phyloP scores from a whole-genome alignment of 2,329 filamentous ascomycete genomes.

The Fusarium globosum region DNA sequence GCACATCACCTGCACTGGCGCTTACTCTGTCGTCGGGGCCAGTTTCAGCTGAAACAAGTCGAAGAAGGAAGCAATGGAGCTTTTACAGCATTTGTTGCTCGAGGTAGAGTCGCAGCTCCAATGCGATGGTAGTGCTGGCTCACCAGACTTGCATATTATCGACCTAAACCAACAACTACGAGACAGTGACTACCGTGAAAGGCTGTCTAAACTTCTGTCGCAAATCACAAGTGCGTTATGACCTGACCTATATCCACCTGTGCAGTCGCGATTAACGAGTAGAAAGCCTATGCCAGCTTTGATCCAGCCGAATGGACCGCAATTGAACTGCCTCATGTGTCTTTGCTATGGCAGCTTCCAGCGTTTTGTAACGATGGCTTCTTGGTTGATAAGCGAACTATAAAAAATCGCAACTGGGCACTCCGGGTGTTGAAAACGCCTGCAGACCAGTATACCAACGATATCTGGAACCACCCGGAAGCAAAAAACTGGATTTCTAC shows the following conservation, averaged over 20 bases:
- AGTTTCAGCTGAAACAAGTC: not conserved
- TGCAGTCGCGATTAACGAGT: too few relatives aligned
- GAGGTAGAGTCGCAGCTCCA: not conserved
- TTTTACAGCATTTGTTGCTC: not conserved
- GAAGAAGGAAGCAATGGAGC: not conserved
- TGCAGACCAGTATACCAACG: not conserved
- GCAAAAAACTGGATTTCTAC: not conserved
- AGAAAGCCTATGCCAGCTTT: not conserved
- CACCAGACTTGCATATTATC: not conserved
- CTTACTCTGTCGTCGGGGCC: not conserved
- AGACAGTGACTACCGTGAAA: not conserved
- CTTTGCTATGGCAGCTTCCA: not conserved
- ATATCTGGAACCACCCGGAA: not conserved
- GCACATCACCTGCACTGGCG: not conserved
- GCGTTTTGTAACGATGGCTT: not conserved
- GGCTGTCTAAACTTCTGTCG: not conserved
- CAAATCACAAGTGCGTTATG: rapidly evolving
- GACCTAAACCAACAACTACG: not conserved
- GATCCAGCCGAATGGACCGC: not conserved
- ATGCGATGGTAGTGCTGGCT: not conserved
- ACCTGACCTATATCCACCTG: not conserved
- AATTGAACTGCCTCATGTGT: not conserved
- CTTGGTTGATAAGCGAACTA: not conserved
- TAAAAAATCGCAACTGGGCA: not conserved
- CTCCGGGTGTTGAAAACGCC: not conserved